Evolutionary conservation across 1,139 yeast genomes (phyloP).

Genomic region (Yamadazyma diospyri): DNA sequence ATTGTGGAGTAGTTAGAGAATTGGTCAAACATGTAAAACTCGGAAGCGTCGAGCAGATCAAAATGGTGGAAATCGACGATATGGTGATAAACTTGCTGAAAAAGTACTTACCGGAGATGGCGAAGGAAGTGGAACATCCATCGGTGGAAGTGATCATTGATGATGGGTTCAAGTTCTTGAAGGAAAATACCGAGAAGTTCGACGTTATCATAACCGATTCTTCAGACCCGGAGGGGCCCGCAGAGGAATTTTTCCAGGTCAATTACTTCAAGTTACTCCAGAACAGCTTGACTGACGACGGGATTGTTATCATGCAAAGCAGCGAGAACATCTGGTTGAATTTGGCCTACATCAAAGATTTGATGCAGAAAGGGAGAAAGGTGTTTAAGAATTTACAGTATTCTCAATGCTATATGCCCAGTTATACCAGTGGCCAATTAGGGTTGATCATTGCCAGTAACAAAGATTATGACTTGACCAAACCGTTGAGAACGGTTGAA

Average conservation of each 20-base stretch:
- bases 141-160: constrained; percentile 72
- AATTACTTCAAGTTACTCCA: constrained; percentile 72
- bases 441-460: constrained; percentile 84
- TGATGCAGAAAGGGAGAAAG: constrained; percentile 55
- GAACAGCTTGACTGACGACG: constrained; percentile 65
- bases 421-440: constrained; percentile 94
- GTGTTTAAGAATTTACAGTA: constrained; percentile 83
- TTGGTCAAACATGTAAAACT: constrained; percentile 63
- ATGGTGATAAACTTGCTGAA: constrained; percentile 75
- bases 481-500: constrained; percentile 51
- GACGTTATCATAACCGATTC: constrained; percentile 95
- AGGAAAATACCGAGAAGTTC: constrained; percentile 42
- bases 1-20: constrained; percentile 89
- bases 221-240: constrained; percentile 98
- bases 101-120: constrained; percentile 77
- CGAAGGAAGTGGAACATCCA: constrained; percentile 66
- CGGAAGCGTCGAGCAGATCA: constrained; percentile 60
- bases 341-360: constrained; percentile 57
- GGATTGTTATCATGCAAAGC: constrained; percentile 88
- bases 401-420: constrained; percentile 87
- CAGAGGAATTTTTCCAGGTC: constrained; percentile 85
- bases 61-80: constrained; percentile 89
- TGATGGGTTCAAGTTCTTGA: constrained; percentile 85
- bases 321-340: constrained; percentile 93
- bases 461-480: constrained; percentile 46